Evolutionary conservation across 805 yeast species (phyloP), one percentile per base, ranked within the genome.

Genomic region (Henningerozyma blattae): DNA sequence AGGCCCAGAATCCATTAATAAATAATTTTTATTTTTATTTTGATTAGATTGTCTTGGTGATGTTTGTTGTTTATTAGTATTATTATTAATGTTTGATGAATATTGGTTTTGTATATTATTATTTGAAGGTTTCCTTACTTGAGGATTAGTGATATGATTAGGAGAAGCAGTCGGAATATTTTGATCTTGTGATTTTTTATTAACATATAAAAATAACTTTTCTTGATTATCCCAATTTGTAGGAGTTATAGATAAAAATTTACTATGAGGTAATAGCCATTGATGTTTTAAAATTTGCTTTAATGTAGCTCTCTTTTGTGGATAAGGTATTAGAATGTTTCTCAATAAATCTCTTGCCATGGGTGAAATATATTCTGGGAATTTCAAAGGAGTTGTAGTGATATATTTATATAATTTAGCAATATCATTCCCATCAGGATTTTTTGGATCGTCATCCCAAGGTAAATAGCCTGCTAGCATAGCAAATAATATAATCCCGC

Each of bases 401-500:
- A 91, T 91, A 61, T 91, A 91, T 51, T 79, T 83, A 61, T 91
- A 91, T 39, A 91, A 66, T 52, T 80, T 77, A 16, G 87, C 83
- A 51, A 91, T 89, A 58, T 91, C 93, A 36, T 87, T 82, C 33
- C 96, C 95, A 54, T 89, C 95, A 24, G 95, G 97, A 52, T 91
- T 91, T 35, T 81, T 79, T 15, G 95, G 91, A 56, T 91, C 98
- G 58, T 91, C 98, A 52, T 91, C 98, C 65, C 85, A 91, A 1
- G 98, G 98, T 40, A 91, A 67, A 57, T 91, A 91, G 2, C 98
- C 98, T 0, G 97, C 89, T 32, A 91, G 65, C 95, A 91, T 91
- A 9, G 97, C 96, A 52, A 86, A 91, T 28, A 91, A 61, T 34
- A 91, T 91, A 19, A 91, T 87, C 39, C 98, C 98, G 48, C 94